Conservation (phyloP, 2,329 filamentous ascomycete genomes). For the Trichoderma sp. region DNA sequence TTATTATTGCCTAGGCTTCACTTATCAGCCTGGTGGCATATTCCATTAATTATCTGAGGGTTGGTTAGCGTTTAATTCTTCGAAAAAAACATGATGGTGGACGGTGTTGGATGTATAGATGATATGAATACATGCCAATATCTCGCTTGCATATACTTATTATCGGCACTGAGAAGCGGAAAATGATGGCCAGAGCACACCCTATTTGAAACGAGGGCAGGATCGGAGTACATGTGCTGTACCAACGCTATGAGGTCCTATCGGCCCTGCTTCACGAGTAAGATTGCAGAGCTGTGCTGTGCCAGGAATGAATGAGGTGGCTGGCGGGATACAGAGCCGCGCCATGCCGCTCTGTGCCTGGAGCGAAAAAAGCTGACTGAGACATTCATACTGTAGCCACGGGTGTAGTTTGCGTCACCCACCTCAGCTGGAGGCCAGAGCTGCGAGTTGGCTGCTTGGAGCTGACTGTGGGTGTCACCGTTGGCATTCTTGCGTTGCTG, state of each 20-base stretch:
- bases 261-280: not conserved
- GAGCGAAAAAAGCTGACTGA: no score
- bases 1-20: not conserved
- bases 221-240: not conserved
- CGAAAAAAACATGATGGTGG: not conserved
- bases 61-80: slow-evolving; percentile 8
- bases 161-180: not conserved
- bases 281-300: not conserved
- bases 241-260: not conserved
- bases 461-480: no score
- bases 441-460: no score
- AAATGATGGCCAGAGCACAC: not conserved
- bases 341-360: no score
- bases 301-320: no score
- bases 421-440: no score
- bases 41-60: slow-evolving; percentile 10
- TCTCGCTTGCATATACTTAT: not conserved
- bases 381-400: no score
- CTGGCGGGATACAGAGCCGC: no score
- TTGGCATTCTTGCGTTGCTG: no score
- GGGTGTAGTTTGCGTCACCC: no score
- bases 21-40: not conserved
- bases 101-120: not conserved
- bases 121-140: not conserved
- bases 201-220: not conserved